Percentiles rank a stretch among this genome's conserved stretches.
These are phyloP conservation scores for Russula earlei DNA, from an alignment of 768 basidiomycete species.

Conservation along the genomic window DNA sequence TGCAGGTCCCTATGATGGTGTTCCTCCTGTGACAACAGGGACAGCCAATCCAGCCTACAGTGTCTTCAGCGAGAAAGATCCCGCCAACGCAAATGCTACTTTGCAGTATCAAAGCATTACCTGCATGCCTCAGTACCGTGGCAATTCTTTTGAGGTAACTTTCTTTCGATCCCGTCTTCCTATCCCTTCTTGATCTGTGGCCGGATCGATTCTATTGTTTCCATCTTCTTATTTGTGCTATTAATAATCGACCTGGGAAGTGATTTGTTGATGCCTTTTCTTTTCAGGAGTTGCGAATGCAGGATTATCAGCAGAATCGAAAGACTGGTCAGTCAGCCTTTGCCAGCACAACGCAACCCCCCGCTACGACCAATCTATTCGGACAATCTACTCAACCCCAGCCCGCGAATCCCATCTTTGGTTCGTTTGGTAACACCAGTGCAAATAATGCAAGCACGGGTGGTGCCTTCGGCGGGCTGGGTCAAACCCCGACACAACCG, in stretches of 20 bases:
- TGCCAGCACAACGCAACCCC: slow-evolving; percentile 24
- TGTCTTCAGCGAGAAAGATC: slow-evolving; percentile 58
- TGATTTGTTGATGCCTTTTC: background rate
- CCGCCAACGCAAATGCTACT: slow-evolving; percentile 32
- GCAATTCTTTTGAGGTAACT: slow-evolving; percentile 51
- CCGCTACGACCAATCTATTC: slow-evolving; percentile 23
- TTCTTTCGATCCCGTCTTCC: slow-evolving; percentile 11
- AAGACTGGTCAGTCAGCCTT: slow-evolving; percentile 33
- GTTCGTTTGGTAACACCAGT: slow-evolving; percentile 23
- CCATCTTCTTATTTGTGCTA: background rate
- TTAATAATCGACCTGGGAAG: background rate
- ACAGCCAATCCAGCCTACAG: slow-evolving; percentile 56
- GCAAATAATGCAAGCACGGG: slow-evolving; percentile 21
- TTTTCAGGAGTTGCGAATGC: slow-evolving; percentile 35
- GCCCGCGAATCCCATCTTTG: slow-evolving; percentile 24
- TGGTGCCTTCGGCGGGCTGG: slow-evolving; percentile 25
- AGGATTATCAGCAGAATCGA: slow-evolving; percentile 40
- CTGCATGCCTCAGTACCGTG: slow-evolving; percentile 68
- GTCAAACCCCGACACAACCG: slow-evolving; percentile 17
- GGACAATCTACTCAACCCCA: slow-evolving; percentile 27
- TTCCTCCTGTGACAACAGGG: slow-evolving; percentile 58
- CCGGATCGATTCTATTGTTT: background rate
- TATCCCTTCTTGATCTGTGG: background rate
- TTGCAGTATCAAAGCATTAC: slow-evolving; percentile 77
- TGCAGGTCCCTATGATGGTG: slow-evolving; percentile 27